Evolutionary conservation across 2,329 filamentous ascomycete genomes (phyloP).

Genomic region (Colletotrichum plurivorum): DNA sequence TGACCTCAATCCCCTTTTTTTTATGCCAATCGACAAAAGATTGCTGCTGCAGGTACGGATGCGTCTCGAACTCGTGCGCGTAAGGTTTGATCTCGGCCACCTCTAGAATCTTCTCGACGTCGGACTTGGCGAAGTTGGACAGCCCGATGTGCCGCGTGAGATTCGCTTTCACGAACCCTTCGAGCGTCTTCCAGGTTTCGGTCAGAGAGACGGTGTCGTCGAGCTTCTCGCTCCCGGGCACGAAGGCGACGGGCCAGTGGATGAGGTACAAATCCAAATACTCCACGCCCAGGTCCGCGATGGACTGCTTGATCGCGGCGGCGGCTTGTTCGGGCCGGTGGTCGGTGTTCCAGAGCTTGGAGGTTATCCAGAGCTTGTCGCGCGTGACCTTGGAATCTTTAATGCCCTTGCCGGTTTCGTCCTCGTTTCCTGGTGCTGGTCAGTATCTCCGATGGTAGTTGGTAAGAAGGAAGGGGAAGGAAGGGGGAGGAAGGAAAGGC

Average conservation of each 20-base stretch:
- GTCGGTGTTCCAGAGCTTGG: slow-evolving; percentile 76
- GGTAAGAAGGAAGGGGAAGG: too few relatives aligned
- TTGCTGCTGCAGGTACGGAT: slow-evolving; percentile 68
- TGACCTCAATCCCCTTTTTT: slow-evolving; percentile 51
- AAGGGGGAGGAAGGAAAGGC: background rate
- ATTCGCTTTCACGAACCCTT: slow-evolving; percentile 65
- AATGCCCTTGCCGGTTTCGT: slow-evolving; percentile 64
- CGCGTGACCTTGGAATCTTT: slow-evolving; percentile 59
- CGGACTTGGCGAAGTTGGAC: slow-evolving; percentile 66
- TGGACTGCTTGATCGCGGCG: slow-evolving; percentile 60
- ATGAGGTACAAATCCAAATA: slow-evolving; percentile 70
- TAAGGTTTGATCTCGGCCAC: slow-evolving; percentile 43
- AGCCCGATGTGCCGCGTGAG: slow-evolving; percentile 72
- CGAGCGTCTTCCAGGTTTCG: slow-evolving; percentile 72
- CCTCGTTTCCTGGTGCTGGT: slow-evolving; percentile 62
- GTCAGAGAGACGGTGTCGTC: slow-evolving; percentile 49
- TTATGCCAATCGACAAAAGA: slow-evolving; percentile 46
- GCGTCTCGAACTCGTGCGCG: slow-evolving; percentile 58
- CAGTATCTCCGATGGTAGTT: background rate
- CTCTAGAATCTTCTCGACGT: slow-evolving; percentile 28
- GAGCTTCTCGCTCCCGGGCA: slow-evolving; percentile 47
- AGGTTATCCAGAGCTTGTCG: slow-evolving; percentile 70
- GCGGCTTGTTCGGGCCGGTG: slow-evolving; percentile 46
- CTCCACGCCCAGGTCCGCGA: slow-evolving; percentile 62
- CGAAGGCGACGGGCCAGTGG: slow-evolving; percentile 54